Percentiles rank a stretch among this genome's conserved stretches.
Evolutionary conservation across 2,329 filamentous ascomycete species (phyloP).

Genomic region (Trichoderma sp.): DNA sequence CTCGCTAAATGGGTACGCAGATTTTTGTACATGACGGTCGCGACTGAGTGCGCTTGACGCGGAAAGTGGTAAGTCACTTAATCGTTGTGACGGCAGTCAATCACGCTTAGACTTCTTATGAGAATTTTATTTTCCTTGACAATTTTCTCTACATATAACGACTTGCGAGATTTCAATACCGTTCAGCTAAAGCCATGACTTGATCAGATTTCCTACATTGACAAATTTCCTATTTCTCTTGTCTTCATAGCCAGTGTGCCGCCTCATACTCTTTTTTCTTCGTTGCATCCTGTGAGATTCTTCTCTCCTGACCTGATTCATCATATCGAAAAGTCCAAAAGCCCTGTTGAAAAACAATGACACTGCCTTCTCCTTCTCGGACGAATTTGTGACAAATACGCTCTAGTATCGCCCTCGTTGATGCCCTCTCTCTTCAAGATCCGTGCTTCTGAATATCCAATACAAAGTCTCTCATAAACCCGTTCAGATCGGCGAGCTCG

Average conservation of each 20-base stretch:
- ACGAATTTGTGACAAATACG: neutral
- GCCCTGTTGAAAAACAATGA: neutral
- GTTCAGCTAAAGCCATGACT: neutral
- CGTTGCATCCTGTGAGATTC: neutral
- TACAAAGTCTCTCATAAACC: conserved; percentile 8
- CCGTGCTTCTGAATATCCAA: conserved; percentile 20
- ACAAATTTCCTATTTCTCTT: neutral
- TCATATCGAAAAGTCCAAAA: neutral
- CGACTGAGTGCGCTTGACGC: neutral
- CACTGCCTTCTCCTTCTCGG: neutral
- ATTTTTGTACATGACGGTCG: neutral
- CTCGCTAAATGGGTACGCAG: neutral
- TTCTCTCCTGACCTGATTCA: neutral
- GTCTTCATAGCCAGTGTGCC: neutral
- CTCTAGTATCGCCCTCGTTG: neutral
- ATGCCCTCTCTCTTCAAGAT: neutral
- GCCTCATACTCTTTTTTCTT: neutral
- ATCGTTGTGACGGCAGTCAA: neutral
- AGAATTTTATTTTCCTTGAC: neutral
- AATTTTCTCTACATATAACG: neutral
- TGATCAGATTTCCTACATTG: neutral
- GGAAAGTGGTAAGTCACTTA: neutral
- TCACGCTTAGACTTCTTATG: neutral
- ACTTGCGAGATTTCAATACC: neutral
- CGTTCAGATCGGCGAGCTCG: conserved; percentile 3